These are phyloP conservation scores for Annulohypoxylon moriforme DNA, from an alignment of 495 filamentous ascomycete species.

Conservation along the genomic window DNA sequence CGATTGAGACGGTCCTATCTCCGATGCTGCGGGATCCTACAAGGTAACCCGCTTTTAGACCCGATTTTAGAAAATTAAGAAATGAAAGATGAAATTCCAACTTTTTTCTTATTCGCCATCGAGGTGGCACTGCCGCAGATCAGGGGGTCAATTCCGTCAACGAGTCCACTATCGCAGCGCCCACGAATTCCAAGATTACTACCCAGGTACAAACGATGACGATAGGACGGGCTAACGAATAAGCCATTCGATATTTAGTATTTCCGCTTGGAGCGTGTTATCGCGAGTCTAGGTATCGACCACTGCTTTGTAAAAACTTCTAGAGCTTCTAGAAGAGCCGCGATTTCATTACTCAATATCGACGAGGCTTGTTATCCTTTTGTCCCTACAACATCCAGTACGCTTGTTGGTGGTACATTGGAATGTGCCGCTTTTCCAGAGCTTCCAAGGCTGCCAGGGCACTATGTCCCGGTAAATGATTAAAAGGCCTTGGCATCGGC, in stretches of 20 bases:
- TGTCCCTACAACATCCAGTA: constrained; percentile 16
- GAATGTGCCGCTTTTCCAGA: constrained; percentile 25
- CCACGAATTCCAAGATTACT: constrained; percentile 19
- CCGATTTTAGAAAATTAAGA: constrained; percentile 13
- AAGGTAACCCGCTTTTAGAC: constrained; percentile 15
- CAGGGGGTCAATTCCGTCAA: constrained; percentile 36
- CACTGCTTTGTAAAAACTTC: constrained; percentile 30
- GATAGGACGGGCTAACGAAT: constrained; percentile 7
- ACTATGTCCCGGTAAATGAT: constrained; percentile 29
- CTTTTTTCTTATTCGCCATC: constrained; percentile 23
- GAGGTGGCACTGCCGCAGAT: constrained; percentile 21
- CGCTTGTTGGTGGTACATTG: neutral
- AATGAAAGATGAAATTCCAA: constrained; percentile 16
- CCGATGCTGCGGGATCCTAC: constrained; percentile 31
- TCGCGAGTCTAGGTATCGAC: constrained; percentile 8
- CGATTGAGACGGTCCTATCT: constrained; percentile 28
- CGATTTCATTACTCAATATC: constrained; percentile 27
- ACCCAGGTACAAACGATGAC: constrained; percentile 1
- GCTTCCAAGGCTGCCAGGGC: constrained; percentile 14
- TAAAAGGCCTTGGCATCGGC: constrained; percentile 38
- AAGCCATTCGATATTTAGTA: constrained; percentile 4
- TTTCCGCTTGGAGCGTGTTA: neutral
- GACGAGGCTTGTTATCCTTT: constrained; percentile 22
- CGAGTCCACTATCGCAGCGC: constrained; percentile 10
- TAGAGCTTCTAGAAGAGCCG: constrained; percentile 44